A percentile compares a stretch with the other conserved stretches of the same genome.
Conservation (phyloP, 2,329 filamentous ascomycete species). For the Stylonectria norvegica region DNA sequence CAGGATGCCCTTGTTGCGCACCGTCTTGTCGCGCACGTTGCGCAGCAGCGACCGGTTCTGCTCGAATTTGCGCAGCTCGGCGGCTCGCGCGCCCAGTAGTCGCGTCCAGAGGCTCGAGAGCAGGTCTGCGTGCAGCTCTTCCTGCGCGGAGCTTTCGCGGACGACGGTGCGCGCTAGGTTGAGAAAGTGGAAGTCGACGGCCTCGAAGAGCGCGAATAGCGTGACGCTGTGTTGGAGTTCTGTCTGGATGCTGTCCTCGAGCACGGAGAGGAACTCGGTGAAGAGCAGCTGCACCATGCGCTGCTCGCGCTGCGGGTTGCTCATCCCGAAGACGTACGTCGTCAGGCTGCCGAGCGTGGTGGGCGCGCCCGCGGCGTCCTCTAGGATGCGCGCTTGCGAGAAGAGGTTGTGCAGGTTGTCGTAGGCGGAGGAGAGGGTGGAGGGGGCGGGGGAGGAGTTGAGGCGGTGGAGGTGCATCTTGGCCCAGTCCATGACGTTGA, state of each 20-base stretch:
- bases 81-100: constrained; percentile 72
- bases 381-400: constrained; percentile 59
- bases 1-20: constrained; percentile 82
- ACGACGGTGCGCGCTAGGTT: constrained; percentile 83
- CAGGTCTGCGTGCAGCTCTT: constrained; percentile 75
- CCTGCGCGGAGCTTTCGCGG: constrained; percentile 77
- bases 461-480: constrained; percentile 76
- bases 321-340: constrained; percentile 73
- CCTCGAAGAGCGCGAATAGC: constrained; percentile 86
- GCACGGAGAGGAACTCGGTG: constrained; percentile 77
- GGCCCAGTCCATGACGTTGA: constrained; percentile 96
- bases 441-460: constrained; percentile 56
- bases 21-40: constrained; percentile 76
- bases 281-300: constrained; percentile 78
- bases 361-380: constrained; percentile 52
- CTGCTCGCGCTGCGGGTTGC: constrained; percentile 75
- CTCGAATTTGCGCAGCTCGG: constrained; percentile 82
- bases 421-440: constrained; percentile 63
- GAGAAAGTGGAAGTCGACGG: constrained; percentile 84
- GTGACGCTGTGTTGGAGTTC: constrained; percentile 78
- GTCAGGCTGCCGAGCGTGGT: constrained; percentile 67
- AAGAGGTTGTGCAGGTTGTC: constrained; percentile 81
- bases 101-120: constrained; percentile 83
- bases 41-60: constrained; percentile 79
- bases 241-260: constrained; percentile 84